A percentile compares a stretch with the other conserved stretches of the same genome.
These are phyloP conservation scores for Zarea fungicola DNA, from an alignment of 2,329 filamentous ascomycete species.

Conservation along the genomic window DNA sequence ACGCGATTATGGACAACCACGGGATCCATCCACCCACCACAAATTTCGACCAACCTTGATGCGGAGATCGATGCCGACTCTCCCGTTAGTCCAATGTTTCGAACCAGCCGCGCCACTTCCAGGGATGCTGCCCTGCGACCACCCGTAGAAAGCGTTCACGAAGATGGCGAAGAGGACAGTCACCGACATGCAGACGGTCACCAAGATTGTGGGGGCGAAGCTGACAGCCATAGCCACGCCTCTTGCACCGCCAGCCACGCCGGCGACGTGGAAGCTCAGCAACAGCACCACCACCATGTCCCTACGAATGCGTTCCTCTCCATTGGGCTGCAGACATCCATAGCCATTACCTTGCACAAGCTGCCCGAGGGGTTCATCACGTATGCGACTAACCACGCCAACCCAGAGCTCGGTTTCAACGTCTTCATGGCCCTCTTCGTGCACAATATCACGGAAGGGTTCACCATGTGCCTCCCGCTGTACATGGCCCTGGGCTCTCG, in stretches of 20 bases:
- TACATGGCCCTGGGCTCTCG: conserved; percentile 86
- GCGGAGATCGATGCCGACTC: conserved; percentile 26
- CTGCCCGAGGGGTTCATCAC: conserved; percentile 85
- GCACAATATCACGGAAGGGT: conserved; percentile 97
- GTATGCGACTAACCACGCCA: conserved; percentile 95
- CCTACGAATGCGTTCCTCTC: conserved; percentile 89
- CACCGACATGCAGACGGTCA: conserved; percentile 37
- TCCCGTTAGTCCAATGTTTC: conserved; percentile 28
- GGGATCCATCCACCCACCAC: conserved; percentile 25
- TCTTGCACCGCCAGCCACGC: conserved; percentile 27
- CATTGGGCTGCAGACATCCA: conserved; percentile 91
- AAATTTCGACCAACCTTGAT: conserved; percentile 22
- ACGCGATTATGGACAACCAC: conserved; percentile 39
- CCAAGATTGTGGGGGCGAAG: conserved; percentile 25
- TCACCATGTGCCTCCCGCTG: conserved; percentile 85
- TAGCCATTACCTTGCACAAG: conserved; percentile 94
- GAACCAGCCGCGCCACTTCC: conserved; percentile 35
- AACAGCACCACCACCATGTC: conserved; percentile 89
- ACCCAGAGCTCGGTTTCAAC: conserved; percentile 78
- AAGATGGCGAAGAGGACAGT: conserved; percentile 20
- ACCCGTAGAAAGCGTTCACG: conserved; percentile 8
- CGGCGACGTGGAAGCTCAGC: conserved; percentile 43
- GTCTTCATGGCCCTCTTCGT: conserved; percentile 96
- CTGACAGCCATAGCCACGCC: conserved; percentile 11
- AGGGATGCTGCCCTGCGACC: conserved; percentile 29